Evolutionary conservation across 257 asterid species (phyloP), one percentile per base, ranked within the genome.

Genomic region (Primulina huaijiensis): DNA sequence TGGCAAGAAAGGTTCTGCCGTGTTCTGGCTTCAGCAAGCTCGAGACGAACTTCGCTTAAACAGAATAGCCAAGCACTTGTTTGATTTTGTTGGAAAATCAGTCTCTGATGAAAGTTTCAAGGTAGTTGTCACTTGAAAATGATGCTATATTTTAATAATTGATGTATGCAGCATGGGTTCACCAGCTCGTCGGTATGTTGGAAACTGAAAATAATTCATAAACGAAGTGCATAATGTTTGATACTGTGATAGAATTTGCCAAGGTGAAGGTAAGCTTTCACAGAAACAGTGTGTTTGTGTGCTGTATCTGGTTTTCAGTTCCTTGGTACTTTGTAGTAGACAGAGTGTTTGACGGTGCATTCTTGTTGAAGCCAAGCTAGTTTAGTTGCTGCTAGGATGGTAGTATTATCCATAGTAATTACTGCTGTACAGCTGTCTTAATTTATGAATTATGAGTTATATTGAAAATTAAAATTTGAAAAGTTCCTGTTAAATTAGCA

Each of bases 11-110:
- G 96, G 97, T 57, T 88, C 89, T 20, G 96, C 94, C 35, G 88
- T 92, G 76, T 87, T 82, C 85, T 93, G 98, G 98, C 95, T 92
- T 77, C 98, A 92, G 86, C 93, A 92, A 82, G 97, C 92, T 78
- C 88, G 70, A 68, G 97, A 93, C 78, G 97, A 88, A 78, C 83
- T 82, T 75, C 90, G 93, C 60, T 77, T 93, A 38, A 88, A 87
- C 82, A 83, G 90, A 80, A 93, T 93, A 78, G 97, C 96, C 55
- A 87, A 86, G 72, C 84, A 84, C 60, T 81, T 92, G 75, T 90
- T 87, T 86, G 95, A 89, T 84, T 87, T 85, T 76, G 90, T 89
- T 77, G 99, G 97, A 64, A 93, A 93, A 82, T 86, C 97, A 6
- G 82, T 81, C 33, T 89, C 97, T 74, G 96, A 86, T 79, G 96